Conservation (phyloP, 2,329 filamentous ascomycete genomes). For the Xylaria arbuscula region DNA sequence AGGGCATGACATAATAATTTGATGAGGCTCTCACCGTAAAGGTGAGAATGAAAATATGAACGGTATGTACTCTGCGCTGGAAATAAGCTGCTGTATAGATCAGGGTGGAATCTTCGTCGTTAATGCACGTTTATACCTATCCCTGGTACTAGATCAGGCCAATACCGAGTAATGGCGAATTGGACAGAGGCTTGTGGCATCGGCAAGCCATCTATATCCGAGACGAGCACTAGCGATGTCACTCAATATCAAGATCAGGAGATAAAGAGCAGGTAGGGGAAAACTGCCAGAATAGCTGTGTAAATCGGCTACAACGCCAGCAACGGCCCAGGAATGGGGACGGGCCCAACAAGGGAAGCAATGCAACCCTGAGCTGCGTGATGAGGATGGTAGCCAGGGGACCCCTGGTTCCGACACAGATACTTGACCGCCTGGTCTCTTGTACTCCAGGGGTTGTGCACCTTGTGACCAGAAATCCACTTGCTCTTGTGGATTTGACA, state of each 20-base stretch:
- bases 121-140: neutral
- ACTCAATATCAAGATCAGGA: slow-evolving; percentile 26
- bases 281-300: slow-evolving; percentile 20
- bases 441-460: slow-evolving; percentile 33
- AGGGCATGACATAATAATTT: neutral
- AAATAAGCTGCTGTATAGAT: neutral
- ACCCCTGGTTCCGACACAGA: slow-evolving; percentile 20
- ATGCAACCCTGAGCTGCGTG: slow-evolving; percentile 28
- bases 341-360: slow-evolving; percentile 15
- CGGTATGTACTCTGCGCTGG: neutral
- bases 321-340: slow-evolving; percentile 15
- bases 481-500: slow-evolving; percentile 30
- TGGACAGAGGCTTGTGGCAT: neutral
- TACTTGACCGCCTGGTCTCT: slow-evolving; percentile 27
- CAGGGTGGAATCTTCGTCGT: neutral
- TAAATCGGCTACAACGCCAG: slow-evolving; percentile 9
- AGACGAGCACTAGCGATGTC: slow-evolving; percentile 21
- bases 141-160: neutral
- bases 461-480: slow-evolving; percentile 42
- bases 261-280: neutral
- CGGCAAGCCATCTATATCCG: slow-evolving; percentile 3
- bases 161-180: neutral
- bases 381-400: slow-evolving; percentile 12
- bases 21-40: neutral
- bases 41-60: neutral